Evolutionary conservation across 768 basidiomycete genomes (phyloP), one percentile per base, ranked within the genome.

Genomic region (Suillus subaureus): DNA sequence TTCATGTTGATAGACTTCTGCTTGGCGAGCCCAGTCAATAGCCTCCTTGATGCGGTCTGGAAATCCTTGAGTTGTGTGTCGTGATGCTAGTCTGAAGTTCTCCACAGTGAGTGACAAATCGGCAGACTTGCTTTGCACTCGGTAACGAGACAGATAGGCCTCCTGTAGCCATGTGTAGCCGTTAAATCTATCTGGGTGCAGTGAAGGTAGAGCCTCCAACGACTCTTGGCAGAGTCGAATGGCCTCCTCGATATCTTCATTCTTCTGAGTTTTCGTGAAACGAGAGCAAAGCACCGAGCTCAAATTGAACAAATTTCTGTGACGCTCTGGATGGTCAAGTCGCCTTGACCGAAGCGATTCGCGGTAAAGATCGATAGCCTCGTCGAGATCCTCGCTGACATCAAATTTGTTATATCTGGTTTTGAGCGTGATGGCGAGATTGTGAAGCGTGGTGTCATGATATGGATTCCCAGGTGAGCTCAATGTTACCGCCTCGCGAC

Each of bases 11-110:
- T 47, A n/a, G 42, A 18, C 18, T 9, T 21, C n/a, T 23, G 45
- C 45, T 47, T 8, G 4, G n/a, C 4, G 9, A 23, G 12, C 7
- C 45, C 45, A 47, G 0, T 47, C 5, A 12, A 21, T 0, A 1
- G 45, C 45, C 4, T 0, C 1, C 0, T 0, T 2, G 4, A 23
- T 47, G 47, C 47, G 47, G 1, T 7, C 0, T 6, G 47, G 47
- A 26, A 49, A 49, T 0, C 49, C 23, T 15, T 26, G 6, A 26
- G 13, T 26, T 0, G 45, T 18, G 43, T 43, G 21, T 13, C 11
- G 11, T 6, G n/a, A 47, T 47, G n/a, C 47, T 0, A 23, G 12
- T 47, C 21, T 11, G 43, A 45, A 45, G 47, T 13, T 13, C 4
- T 47, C 47, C 13, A 47, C 2, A 47, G 47, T 2, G 47, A 23